Conservation (phyloP, 2,329 filamentous ascomycete species). For the Aspergillus viridinutans region DNA sequence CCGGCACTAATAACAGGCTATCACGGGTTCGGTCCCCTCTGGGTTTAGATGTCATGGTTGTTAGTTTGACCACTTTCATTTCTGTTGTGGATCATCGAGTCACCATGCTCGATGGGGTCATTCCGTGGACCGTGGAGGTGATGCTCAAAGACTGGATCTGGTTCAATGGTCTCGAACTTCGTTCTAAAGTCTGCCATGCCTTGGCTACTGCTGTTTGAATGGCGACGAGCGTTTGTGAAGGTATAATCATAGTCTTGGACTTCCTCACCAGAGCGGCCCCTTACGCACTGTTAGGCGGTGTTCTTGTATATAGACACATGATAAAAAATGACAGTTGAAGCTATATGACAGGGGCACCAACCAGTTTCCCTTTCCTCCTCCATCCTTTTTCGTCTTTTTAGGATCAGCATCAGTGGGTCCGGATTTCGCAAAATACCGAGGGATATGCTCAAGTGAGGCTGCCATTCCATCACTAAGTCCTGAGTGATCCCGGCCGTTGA, state of each 20-base stretch:
- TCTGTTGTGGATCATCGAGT: slow-evolving; percentile 17
- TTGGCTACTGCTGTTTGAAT: slow-evolving; percentile 82
- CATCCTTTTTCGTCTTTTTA: slow-evolving; percentile 95
- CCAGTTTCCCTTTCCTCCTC: slow-evolving; percentile 91
- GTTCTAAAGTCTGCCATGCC: slow-evolving; percentile 81
- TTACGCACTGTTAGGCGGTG: slow-evolving; percentile 34
- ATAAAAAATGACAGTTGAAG: slow-evolving; percentile 1
- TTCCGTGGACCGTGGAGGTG: slow-evolving; percentile 65
- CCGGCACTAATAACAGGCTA: too few species aligned
- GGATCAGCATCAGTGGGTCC: slow-evolving; percentile 78
- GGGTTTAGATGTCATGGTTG: slow-evolving; percentile 16
- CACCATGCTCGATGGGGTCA: slow-evolving; percentile 34
- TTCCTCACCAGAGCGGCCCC: slow-evolving; percentile 81
- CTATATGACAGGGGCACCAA: slow-evolving; percentile 45
- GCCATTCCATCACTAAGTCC: slow-evolving; percentile 71
- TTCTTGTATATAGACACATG: slow-evolving; percentile 4
- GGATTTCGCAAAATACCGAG: slow-evolving; percentile 88
- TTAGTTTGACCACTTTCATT: slow-evolving; percentile 47
- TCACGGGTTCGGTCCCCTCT: too few species aligned
- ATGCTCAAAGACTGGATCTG: slow-evolving; percentile 90
- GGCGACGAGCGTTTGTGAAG: slow-evolving; percentile 79
- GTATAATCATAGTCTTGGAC: slow-evolving; percentile 79
- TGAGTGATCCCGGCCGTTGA: slow-evolving; percentile 86
- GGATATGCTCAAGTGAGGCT: slow-evolving; percentile 66
- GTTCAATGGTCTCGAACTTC: slow-evolving; percentile 90